phyloP scores from a whole-genome alignment of 2,329 filamentous ascomycete genomes.

The Dothideomycetidae sp. region DNA sequence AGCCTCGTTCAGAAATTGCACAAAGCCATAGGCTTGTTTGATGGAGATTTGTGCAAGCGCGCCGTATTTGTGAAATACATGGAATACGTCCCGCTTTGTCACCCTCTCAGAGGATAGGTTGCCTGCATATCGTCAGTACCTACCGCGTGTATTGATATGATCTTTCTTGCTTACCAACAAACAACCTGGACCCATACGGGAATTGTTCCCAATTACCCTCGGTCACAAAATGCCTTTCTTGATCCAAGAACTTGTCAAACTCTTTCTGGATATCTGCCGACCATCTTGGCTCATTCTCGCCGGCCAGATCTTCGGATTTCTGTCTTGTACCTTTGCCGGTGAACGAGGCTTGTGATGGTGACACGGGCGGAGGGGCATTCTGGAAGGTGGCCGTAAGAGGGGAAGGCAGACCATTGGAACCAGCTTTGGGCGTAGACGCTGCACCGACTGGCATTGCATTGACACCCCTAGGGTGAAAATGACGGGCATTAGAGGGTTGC shows the following conservation, averaged over 20 bases:
- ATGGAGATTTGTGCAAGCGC: constrained; percentile 87
- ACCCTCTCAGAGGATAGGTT: constrained; percentile 89
- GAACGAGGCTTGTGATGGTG: constrained; percentile 6
- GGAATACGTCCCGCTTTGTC: constrained; percentile 85
- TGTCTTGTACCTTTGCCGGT: constrained; percentile 17
- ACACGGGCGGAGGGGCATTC: neutral
- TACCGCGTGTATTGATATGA: neutral
- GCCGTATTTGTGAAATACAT: constrained; percentile 75
- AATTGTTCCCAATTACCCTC: constrained; percentile 74
- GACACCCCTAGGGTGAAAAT: constrained; percentile 35
- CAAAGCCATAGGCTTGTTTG: constrained; percentile 93
- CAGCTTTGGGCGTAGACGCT: constrained; percentile 3
- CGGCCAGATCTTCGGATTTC: constrained; percentile 19
- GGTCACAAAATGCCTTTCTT: constrained; percentile 61
- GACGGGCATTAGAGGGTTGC: constrained; percentile 34
- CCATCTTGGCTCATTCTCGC: constrained; percentile 35
- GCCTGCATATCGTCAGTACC: constrained; percentile 35
- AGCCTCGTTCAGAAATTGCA: constrained; percentile 69
- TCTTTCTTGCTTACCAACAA: constrained; percentile 51
- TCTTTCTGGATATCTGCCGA: constrained; percentile 46
- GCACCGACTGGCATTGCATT: constrained; percentile 13
- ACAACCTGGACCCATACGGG: constrained; percentile 60
- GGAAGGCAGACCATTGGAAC: constrained; percentile 13
- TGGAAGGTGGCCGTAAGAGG: constrained; percentile 14
- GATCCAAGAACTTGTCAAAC: constrained; percentile 58